Base-by-base conservation (phyloP, 2,329 filamentous ascomycete genomes). In the Trichoderma simmonsii region DNA sequence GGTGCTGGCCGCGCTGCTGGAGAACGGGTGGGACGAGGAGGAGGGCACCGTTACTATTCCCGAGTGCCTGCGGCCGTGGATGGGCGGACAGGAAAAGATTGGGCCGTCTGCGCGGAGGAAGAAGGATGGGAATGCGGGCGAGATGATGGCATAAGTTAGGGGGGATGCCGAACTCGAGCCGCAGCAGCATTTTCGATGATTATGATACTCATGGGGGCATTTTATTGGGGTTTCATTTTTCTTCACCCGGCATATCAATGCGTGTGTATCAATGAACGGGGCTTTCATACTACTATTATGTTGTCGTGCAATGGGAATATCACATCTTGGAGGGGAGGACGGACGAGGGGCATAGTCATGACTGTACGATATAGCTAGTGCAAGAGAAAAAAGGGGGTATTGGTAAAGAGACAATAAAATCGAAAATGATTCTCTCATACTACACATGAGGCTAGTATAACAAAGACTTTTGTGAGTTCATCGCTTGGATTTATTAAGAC, bases 11-110 rank as follows among this genome's bases (percentile, higher is more conserved):
- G 95, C 94, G 6, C 86, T 99, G 65, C 80, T 99, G 75, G 96
- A 99, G 85, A 94, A 95, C 77, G 92, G 94, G 1, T 99, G 95
- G 93, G 89, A 96, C 77, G 91, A 94, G 77, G 78, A 85, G 28
- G 86, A 85, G 24, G 86, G 85, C 77, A 88, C 87, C 2, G 93
- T 98, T 8, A 84, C 85, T 2, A 88, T 99, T 7, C 96, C 96
- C 0, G 89, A 93, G 81, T 92, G 92, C 21, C 81, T 99, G 79
- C 86, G 91, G 78, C 89, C 89, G 26, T 98, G 91, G 87, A 97
- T 99, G 95, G 92, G 91, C 71, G 92, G 92, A 0, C 84, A 87
- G 79, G 88, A 92, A 64, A 86, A 84, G 75, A 93, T 96, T 79
- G 87, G 85, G 3, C 71, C 71, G 18, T 59, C 68, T 56, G 26